phyloP scores from a whole-genome alignment of 2,329 filamentous ascomycete species.

The Neoscytalidium dimidiatum region DNA sequence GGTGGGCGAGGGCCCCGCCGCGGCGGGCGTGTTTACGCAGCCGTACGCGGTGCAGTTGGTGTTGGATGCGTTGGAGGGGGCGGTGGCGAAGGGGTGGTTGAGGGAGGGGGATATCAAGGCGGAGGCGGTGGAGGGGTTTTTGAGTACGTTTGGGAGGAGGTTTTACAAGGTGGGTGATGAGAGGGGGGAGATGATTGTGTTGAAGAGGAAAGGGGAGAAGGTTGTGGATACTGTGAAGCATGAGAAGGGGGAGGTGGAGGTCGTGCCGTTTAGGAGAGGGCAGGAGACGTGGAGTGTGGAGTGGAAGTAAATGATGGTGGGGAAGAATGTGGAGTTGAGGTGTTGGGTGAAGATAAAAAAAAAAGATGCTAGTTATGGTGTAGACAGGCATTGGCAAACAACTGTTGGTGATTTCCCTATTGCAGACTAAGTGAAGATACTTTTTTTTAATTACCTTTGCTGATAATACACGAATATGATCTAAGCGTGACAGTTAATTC shows the following conservation, averaged over 20 bases:
- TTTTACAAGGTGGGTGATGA: constrained; percentile 58
- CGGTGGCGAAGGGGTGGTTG: constrained; percentile 56
- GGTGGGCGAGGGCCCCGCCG: constrained; percentile 53
- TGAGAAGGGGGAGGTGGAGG: constrained; percentile 55
- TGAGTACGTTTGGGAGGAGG: constrained; percentile 56
- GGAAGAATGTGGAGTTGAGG: no score
- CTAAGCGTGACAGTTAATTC: no score
- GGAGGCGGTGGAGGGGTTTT: constrained; percentile 59
- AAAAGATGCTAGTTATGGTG: no score
- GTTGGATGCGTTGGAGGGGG: constrained; percentile 65
- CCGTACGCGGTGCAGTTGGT: constrained; percentile 68
- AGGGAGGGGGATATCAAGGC: constrained; percentile 55
- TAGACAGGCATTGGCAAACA: no score
- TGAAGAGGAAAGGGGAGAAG: constrained; percentile 58
- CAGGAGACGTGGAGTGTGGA: constrained; percentile 56
- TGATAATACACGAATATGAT: no score
- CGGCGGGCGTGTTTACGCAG: constrained; percentile 80
- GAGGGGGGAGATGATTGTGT: constrained; percentile 54
- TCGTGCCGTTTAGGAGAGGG: constrained; percentile 67
- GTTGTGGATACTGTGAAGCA: constrained; percentile 58
- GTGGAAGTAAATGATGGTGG: constrained; percentile 17
- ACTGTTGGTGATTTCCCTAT: no score
- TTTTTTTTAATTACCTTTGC: no score
- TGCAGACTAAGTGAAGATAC: no score
- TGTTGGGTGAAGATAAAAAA: no score